phyloP scores from a whole-genome alignment of 1,139 yeast species.

The Neolecta irregularis region DNA sequence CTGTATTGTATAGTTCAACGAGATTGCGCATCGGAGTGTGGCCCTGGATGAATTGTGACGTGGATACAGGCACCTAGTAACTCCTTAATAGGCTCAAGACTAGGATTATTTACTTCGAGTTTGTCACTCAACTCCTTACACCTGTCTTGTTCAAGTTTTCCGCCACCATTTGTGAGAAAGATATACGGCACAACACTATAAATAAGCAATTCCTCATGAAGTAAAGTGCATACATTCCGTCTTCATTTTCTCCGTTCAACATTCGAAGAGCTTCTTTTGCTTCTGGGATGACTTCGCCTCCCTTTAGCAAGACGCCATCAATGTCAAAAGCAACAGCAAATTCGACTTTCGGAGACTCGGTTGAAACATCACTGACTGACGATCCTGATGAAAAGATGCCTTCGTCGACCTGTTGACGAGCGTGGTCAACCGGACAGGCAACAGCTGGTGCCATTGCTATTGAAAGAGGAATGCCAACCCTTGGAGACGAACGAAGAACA shows the following conservation, averaged over 20 bases:
- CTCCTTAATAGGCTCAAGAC: too few relatives aligned
- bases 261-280: conserved; percentile 54
- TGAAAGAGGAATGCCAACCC: too few relatives aligned
- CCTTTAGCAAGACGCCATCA: conserved; percentile 68
- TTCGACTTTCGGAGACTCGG: too few relatives aligned
- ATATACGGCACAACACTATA: too few relatives aligned
- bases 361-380: too few relatives aligned
- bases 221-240: conserved; percentile 61
- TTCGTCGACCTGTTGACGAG: too few relatives aligned
- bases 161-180: conserved; percentile 81
- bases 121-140: conserved; percentile 51
- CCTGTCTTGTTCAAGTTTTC: conserved; percentile 58
- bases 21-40: conserved; percentile 80
- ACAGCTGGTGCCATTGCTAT: too few relatives aligned
- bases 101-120: too few relatives aligned
- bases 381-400: too few relatives aligned
- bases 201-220: too few relatives aligned
- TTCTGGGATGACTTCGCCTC: conserved; percentile 65
- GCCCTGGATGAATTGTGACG: conserved; percentile 73
- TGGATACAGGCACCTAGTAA: conserved; percentile 45
- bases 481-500: too few relatives aligned
- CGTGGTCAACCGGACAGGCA: too few relatives aligned
- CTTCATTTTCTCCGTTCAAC: conserved; percentile 62
- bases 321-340: conserved; percentile 78
- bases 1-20: conserved; percentile 48